These are phyloP conservation scores for Chlorencoelia australis DNA, from an alignment of 2,329 filamentous ascomycete genomes.

Conservation along the genomic window DNA sequence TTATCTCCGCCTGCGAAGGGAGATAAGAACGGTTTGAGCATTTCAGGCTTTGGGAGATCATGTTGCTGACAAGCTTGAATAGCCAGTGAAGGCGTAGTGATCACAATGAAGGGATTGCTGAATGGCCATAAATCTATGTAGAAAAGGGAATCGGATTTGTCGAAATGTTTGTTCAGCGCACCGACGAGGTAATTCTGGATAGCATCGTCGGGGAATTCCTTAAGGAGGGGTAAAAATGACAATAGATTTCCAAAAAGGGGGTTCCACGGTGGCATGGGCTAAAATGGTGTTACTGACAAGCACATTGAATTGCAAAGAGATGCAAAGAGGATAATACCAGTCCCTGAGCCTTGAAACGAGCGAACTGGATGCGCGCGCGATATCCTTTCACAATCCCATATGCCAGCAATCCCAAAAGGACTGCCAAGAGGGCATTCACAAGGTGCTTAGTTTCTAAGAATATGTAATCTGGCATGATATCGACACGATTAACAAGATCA, in stretches of 20 bases:
- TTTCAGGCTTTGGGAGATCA: constrained; percentile 11
- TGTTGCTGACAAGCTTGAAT: constrained; percentile 13
- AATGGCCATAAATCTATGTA: constrained; percentile 21
- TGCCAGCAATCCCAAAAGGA: too few relatives aligned
- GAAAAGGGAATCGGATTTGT: constrained; percentile 8
- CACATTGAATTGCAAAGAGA: too few relatives aligned
- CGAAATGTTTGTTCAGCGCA: constrained; percentile 9
- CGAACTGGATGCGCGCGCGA: too few relatives aligned
- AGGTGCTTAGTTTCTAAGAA: too few relatives aligned
- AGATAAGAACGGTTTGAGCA: constrained; percentile 9
- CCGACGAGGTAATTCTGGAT: constrained; percentile 12
- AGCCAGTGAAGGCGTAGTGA: constrained; percentile 12
- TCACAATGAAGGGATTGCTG: constrained; percentile 10
- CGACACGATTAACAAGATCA: too few relatives aligned
- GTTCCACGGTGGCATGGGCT: constrained; percentile 15
- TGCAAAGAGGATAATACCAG: too few relatives aligned
- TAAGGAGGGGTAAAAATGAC: constrained; percentile 5
- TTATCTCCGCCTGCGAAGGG: constrained; percentile 10
- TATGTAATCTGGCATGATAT: too few relatives aligned
- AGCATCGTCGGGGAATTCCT: constrained; percentile 9
- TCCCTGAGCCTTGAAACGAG: too few relatives aligned
- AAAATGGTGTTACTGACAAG: too few relatives aligned
- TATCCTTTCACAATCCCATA: too few relatives aligned
- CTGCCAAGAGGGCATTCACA: too few relatives aligned
- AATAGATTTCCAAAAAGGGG: constrained; percentile 12